These are phyloP conservation scores for Diaporthe sp. DNA, from an alignment of 2,329 filamentous ascomycete species.

Conservation along the genomic window DNA sequence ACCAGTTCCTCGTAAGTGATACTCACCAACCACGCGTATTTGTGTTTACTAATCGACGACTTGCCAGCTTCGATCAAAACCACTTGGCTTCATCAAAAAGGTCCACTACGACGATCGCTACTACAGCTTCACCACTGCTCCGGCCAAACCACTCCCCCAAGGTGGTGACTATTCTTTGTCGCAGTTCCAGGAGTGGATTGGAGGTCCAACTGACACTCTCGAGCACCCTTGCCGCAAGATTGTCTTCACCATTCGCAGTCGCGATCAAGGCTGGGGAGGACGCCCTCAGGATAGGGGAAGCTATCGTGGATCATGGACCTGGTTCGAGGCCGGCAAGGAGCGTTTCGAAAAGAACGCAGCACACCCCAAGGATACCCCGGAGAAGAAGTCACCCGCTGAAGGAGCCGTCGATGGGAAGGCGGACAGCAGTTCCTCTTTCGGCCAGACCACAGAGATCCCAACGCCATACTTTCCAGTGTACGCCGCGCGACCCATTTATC, in stretches of 20 bases:
- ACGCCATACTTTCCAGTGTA: slow-evolving; percentile 42
- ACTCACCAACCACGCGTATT: background rate
- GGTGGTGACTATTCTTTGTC: slow-evolving; percentile 47
- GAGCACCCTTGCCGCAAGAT: slow-evolving; percentile 69
- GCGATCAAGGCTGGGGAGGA: slow-evolving; percentile 71
- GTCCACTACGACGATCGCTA: slow-evolving; percentile 42
- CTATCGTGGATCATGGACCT: slow-evolving; percentile 67
- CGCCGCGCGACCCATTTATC: slow-evolving; percentile 41
- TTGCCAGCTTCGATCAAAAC: slow-evolving; percentile 55
- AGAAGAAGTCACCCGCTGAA: background rate
- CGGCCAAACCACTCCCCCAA: slow-evolving; percentile 39
- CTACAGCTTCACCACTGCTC: slow-evolving; percentile 38
- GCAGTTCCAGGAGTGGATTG: slow-evolving; percentile 52
- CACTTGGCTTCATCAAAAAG: slow-evolving; percentile 54
- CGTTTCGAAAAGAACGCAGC: slow-evolving; percentile 55
- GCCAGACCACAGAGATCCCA: slow-evolving; percentile 7
- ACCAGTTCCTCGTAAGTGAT: slow-evolving; percentile 56
- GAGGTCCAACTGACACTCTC: slow-evolving; percentile 55
- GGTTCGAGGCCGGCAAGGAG: slow-evolving; percentile 75
- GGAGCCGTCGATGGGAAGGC: background rate
- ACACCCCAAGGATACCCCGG: slow-evolving; percentile 6
- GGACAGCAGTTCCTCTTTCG: slow-evolving; percentile 26
- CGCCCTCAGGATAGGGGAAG: slow-evolving; percentile 48
- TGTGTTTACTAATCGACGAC: slow-evolving; percentile 33
- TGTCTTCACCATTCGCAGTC: slow-evolving; percentile 68